Evolutionary conservation across 208 protist genomes (phyloP).

Genomic region (Angomonas desouzai): DNA sequence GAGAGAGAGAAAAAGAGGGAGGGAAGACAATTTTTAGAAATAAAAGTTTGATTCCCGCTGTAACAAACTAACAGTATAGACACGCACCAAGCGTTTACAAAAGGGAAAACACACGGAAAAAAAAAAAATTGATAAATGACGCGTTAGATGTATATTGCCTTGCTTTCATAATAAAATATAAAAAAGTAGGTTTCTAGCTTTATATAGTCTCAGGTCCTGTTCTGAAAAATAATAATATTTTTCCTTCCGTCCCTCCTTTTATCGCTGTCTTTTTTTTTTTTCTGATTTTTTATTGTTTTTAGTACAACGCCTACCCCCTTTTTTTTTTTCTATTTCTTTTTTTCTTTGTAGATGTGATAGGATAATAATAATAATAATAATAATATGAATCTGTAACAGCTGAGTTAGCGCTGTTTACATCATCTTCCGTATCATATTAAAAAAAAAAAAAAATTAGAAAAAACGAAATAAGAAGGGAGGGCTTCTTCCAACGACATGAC

Average conservation of each 20-base stretch:
- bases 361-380: too few species aligned
- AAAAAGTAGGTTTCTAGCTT: conserved; percentile 5
- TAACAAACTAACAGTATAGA: too few species aligned
- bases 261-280: not conserved
- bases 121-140: not conserved
- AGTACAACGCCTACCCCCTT: too few species aligned
- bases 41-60: too few species aligned
- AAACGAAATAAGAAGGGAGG: too few species aligned
- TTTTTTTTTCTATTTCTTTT: conserved; percentile 10
- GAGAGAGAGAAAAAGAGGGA: conserved; percentile 2
- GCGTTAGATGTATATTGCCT: not conserved
- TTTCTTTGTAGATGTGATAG: too few species aligned
- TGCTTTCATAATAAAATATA: conserved; percentile 5
- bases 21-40: too few species aligned
- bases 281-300: conserved; percentile 11
- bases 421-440: too few species aligned
- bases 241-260: conserved; percentile 7
- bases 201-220: conserved; percentile 5
- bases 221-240: conserved; percentile 1
- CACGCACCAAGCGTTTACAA: not conserved
- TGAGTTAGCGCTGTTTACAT: too few species aligned
- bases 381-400: too few species aligned
- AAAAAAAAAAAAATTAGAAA: too few species aligned
- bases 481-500: too few species aligned
- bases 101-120: conserved; percentile 6